Evolutionary conservation across 2,329 filamentous ascomycete species (phyloP), one percentile per base, ranked within the genome.

Genomic region (Colletotrichum coccodes): DNA sequence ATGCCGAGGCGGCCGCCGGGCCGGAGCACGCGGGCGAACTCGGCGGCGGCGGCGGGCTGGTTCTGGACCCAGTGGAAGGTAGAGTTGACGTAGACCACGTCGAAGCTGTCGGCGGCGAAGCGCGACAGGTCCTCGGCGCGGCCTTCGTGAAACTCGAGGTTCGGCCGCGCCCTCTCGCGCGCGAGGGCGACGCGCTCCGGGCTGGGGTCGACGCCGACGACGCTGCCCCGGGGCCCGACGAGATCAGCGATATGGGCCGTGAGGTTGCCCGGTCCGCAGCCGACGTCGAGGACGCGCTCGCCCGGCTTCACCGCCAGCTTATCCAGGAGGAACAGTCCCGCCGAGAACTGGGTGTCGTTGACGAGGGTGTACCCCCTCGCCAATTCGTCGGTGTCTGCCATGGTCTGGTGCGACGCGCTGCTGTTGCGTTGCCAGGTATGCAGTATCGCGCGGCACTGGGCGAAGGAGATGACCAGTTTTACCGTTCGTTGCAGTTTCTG

Each of bases 121-220:
- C 75, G 70, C 1, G 79, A 75, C 18, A 83, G 75, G 5, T 75
- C 60, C n/a, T 73, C 74, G 6, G 79, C 84, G 72, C 86, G 82
- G 0, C 66, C 68, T 0, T 73, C 42, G 28, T 53, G 44, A 16
- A 64, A 64, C 0, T 47, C 40, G 16, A 64, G 32, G 30, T 38
- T 60, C 4, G 40, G 28, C 5, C 12, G 28, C n/a, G 14, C n/a
- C 7, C 18, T n/a, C 21, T 52, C 6, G 6, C 16, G 44, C 8
- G 62, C 62, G 12, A 64, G 62, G 34, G 62, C 34, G 12, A 64
- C 32, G 21, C 62, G 62, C 28, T 64, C 54, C 32, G 26, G 50
- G 36, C 62, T 60, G 16, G 62, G 62, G 23, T 64, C 62, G 2
- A 64, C 16, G 18, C 62, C 62, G 16, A 52, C 28, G 8, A 64